These are phyloP conservation scores for Glutinoglossum americanum DNA, from an alignment of 495 filamentous ascomycete genomes.

Conservation along the genomic window DNA sequence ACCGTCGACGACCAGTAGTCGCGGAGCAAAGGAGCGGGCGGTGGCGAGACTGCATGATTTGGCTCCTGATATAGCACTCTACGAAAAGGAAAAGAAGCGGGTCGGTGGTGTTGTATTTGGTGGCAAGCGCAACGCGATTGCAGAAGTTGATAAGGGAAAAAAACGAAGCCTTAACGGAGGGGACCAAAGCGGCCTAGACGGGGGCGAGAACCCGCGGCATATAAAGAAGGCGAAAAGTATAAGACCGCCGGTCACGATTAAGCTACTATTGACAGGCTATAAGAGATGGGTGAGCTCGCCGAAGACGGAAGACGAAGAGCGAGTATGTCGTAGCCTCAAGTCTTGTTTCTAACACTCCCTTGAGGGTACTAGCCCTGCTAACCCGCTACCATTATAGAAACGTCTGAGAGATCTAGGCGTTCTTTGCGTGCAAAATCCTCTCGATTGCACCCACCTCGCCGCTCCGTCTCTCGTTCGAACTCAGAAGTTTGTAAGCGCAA, in stretches of 20 bases:
- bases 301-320: constrained; percentile 53
- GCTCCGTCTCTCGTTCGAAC: constrained; percentile 74
- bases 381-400: constrained; percentile 30
- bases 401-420: constrained; percentile 72
- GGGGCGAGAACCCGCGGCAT: constrained; percentile 25
- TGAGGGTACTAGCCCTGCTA: neutral
- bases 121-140: constrained; percentile 22
- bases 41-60: constrained; percentile 49
- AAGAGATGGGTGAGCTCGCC: constrained; percentile 49
- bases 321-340: constrained; percentile 30
- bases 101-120: constrained; percentile 70
- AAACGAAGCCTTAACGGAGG: constrained; percentile 26
- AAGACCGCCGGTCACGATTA: constrained; percentile 38
- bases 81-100: constrained; percentile 82
- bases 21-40: constrained; percentile 73
- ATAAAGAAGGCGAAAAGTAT: constrained; percentile 41
- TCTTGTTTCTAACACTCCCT: neutral
- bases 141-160: constrained; percentile 20
- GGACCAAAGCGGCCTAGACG: constrained; percentile 18
- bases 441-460: constrained; percentile 64
- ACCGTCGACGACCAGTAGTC: constrained; percentile 52
- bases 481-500: constrained; percentile 71
- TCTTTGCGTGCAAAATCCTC: constrained; percentile 47
- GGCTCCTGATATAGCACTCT: constrained; percentile 65
- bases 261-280: constrained; percentile 58